Percentiles rank a stretch among this genome's conserved stretches.
phyloP scores from a whole-genome alignment of 2,329 filamentous ascomycete genomes.

The Pseudogymnoascus sp. region DNA sequence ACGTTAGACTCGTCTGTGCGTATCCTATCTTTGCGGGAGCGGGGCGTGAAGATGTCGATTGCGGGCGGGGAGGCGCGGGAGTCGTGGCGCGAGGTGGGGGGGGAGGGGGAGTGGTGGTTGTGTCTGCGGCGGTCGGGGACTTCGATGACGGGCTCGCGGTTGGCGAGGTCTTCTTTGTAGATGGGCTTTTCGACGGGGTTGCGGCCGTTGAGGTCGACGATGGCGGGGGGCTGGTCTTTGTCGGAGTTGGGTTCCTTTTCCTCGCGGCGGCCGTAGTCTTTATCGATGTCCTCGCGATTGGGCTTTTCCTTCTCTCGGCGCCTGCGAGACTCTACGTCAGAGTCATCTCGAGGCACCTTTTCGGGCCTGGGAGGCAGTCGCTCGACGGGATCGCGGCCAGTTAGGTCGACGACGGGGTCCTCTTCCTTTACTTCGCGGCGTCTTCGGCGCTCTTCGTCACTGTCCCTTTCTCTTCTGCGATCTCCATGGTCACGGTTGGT shows the following conservation, averaged over 20 bases:
- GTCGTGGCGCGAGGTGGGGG: conserved; percentile 18
- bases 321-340: neutral
- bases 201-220: conserved; percentile 27
- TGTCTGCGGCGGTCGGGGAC: conserved; percentile 13
- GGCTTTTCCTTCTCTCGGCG: conserved; percentile 1
- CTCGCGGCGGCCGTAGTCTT: conserved; percentile 1
- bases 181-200: conserved; percentile 41
- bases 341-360: neutral
- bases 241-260: conserved; percentile 1
- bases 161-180: conserved; percentile 24
- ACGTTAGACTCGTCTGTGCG: neutral
- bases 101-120: conserved; percentile 7
- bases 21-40: conserved; percentile 7
- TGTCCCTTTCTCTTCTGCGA: neutral
- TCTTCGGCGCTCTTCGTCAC: conserved; percentile 17
- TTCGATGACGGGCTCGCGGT: conserved; percentile 14
- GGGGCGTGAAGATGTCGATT: neutral
- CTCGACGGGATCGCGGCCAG: conserved; percentile 9
- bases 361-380: neutral
- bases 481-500: neutral
- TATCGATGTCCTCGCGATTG: conserved; percentile 8
- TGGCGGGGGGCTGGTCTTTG: conserved; percentile 11
- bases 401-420: neutral
- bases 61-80: conserved; percentile 15
- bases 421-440: conserved; percentile 8